Evolutionary conservation across 208 protist genomes (phyloP).

Genomic region (Leishmania lainsoni): DNA sequence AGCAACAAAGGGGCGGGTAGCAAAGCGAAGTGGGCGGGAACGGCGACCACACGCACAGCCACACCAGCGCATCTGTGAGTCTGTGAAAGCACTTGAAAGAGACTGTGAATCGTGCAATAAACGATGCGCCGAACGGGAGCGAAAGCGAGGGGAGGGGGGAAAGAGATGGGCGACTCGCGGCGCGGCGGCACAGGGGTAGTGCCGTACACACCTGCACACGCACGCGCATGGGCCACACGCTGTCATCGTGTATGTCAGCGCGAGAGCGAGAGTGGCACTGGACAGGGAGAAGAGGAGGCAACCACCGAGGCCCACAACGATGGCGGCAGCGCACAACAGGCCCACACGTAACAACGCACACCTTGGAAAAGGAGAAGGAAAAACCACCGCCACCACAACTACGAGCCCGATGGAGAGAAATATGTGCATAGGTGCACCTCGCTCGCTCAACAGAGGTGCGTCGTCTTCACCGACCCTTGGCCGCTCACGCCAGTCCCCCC

Average conservation of each 20-base stretch:
- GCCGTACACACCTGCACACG: neutral
- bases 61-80: neutral
- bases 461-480: neutral
- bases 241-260: neutral
- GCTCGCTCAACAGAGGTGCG: neutral
- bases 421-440: neutral
- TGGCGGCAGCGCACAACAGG: neutral
- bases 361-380: neutral
- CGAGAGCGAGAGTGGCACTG: neutral
- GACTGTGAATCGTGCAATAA: too few relatives aligned
- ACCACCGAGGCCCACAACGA: neutral
- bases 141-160: neutral
- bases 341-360: neutral
- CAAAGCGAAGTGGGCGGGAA: neutral
- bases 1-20: neutral
- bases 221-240: neutral
- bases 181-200: neutral
- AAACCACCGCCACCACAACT: neutral
- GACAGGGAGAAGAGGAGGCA: neutral
- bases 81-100: neutral
- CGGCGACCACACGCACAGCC: neutral
- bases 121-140: neutral
- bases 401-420: neutral
- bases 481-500: neutral
- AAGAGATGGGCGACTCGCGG: neutral